A percentile compares a stretch with the other conserved stretches of the same genome.
Conservation (phyloP, 768 basidiomycete genomes). For the Lactarius hengduanensis region DNA sequence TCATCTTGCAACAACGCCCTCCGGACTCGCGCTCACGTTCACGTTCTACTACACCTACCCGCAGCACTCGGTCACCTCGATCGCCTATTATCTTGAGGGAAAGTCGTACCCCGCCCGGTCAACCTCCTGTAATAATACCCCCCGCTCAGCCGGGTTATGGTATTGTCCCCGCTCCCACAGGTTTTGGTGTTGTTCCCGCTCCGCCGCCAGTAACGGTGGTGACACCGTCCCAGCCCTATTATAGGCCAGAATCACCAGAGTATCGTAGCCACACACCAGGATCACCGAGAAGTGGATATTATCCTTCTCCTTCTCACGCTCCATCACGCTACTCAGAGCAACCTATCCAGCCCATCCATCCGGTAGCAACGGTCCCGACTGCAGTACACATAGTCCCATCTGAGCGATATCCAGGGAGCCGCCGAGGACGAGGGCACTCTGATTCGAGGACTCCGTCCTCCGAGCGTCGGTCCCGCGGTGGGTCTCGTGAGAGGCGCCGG, state of each 20-base stretch:
- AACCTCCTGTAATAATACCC: not conserved
- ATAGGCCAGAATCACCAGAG: not conserved
- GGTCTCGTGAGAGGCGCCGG: constrained; percentile 7
- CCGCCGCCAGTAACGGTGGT: not conserved
- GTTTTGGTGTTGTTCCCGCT: not conserved
- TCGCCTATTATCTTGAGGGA: not conserved
- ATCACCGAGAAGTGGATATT: not conserved
- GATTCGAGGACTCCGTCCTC: constrained; percentile 17
- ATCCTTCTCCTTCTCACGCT: constrained; percentile 3
- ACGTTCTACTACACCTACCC: not conserved
- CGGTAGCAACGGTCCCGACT: not conserved
- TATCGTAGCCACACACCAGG: constrained; percentile 7
- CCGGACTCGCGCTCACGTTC: not conserved
- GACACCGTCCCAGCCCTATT: not conserved
- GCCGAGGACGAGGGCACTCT: not conserved
- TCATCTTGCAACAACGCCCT: not conserved
- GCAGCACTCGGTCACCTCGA: constrained; percentile 1
- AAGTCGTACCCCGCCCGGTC: not conserved
- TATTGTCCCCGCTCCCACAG: not conserved
- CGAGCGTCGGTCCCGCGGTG: not conserved
- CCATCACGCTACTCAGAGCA: constrained; percentile 10
- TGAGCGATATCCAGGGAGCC: constrained; percentile 2
- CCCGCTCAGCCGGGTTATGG: not conserved
- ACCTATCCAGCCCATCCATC: not conserved
- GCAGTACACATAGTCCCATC: constrained; percentile 5